phyloP scores from a whole-genome alignment of 495 filamentous ascomycete species.

The Lophium mytilinum region DNA sequence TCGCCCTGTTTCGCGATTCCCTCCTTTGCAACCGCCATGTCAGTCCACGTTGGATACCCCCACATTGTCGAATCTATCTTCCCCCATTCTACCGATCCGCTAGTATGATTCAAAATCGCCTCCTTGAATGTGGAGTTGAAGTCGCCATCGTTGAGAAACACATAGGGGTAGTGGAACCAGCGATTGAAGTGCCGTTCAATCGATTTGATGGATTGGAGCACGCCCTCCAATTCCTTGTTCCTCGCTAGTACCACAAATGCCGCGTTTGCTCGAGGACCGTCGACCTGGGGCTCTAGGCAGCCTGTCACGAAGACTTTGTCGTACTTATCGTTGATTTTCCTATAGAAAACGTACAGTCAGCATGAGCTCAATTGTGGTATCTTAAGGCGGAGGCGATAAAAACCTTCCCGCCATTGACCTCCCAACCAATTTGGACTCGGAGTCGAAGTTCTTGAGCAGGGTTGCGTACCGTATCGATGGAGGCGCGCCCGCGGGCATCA shows the following conservation, averaged over 20 bases:
- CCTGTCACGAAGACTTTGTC: conserved; percentile 94
- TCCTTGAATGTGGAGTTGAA: conserved; percentile 92
- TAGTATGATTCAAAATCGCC: conserved; percentile 82
- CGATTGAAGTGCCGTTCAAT: conserved; percentile 99
- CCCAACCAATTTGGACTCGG: no score
- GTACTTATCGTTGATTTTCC: conserved; percentile 93
- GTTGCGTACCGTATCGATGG: conserved; percentile 76
- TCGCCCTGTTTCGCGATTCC: conserved; percentile 94
- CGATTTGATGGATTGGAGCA: conserved; percentile 93
- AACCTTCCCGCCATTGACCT: no score
- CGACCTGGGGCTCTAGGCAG: conserved; percentile 62
- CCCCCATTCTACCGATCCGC: conserved; percentile 78
- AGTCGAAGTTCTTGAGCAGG: no score
- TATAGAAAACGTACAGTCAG: conserved; percentile 33
- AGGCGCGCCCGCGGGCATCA: conserved; percentile 85
- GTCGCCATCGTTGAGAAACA: conserved; percentile 96
- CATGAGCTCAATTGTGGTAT: background rate
- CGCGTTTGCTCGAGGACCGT: conserved; percentile 76
- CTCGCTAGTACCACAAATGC: conserved; percentile 92
- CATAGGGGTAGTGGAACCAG: conserved; percentile 98
- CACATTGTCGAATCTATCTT: conserved; percentile 87
- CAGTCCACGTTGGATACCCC: conserved; percentile 96
- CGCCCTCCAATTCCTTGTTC: conserved; percentile 94
- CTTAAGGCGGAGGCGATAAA: background rate
- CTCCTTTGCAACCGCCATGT: conserved; percentile 86